These are phyloP conservation scores for Malus orientalis DNA, from an alignment of 306 rosid genomes.

Conservation along the genomic window DNA sequence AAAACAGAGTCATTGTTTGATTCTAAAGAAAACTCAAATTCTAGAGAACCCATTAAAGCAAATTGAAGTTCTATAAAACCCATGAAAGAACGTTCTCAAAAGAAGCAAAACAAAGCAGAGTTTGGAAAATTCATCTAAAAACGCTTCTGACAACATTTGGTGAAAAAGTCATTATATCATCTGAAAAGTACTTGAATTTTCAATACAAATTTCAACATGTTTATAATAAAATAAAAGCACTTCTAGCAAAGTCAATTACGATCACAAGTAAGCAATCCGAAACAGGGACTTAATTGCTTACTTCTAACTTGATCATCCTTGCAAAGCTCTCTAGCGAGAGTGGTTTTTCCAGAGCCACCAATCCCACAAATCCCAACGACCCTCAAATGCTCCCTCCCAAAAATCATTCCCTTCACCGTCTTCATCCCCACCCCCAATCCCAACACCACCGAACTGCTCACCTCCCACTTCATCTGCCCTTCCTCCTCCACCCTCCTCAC, in stretches of 20 bases:
- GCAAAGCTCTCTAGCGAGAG: conserved; percentile 68
- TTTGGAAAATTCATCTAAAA: too few species aligned
- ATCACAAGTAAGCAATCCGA: too few species aligned
- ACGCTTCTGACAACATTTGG: too few species aligned
- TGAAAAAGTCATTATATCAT: too few species aligned
- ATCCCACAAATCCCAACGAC: conserved; percentile 69
- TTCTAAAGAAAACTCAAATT: neutral
- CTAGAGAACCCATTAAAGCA: neutral
- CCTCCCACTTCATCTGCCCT: conserved; percentile 28
- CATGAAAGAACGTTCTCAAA: neutral
- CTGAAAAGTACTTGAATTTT: too few species aligned
- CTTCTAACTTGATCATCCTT: conserved; percentile 61
- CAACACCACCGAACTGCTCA: conserved; percentile 26
- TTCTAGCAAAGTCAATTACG: too few species aligned
- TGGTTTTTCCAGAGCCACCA: conserved; percentile 94
- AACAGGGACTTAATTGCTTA: conserved; percentile 17
- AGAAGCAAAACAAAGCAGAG: too few species aligned
- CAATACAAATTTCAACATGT: too few species aligned
- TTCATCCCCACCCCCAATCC: conserved; percentile 64
- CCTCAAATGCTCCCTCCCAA: conserved; percentile 32
- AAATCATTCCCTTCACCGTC: conserved; percentile 52
- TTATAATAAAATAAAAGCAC: too few species aligned
- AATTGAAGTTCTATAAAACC: neutral
- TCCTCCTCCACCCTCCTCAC: conserved; percentile 48
- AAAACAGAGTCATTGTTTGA: neutral